Conservation (phyloP, 1,139 yeast species). For the Arxiozyma heterogenica region DNA sequence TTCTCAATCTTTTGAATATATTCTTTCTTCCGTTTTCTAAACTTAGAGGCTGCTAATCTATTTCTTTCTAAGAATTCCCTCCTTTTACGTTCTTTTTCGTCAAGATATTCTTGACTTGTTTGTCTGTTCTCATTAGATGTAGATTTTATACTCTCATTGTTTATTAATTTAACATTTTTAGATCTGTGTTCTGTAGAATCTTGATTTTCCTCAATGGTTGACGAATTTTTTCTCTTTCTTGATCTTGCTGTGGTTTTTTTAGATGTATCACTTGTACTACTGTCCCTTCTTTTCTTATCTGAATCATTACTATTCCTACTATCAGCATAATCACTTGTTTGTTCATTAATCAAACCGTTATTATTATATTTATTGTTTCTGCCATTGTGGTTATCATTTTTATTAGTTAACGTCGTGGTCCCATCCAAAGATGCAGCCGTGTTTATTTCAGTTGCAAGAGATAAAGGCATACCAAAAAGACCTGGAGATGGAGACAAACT, state of each 20-base stretch:
- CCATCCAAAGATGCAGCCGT: background rate
- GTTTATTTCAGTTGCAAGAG: background rate
- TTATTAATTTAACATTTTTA: background rate
- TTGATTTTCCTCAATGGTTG: background rate
- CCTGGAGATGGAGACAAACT: background rate
- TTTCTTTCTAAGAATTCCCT: conserved; percentile 80
- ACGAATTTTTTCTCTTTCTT: background rate
- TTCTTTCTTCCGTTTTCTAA: conserved; percentile 90
- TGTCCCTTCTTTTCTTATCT: background rate
- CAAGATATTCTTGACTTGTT: conserved; percentile 14
- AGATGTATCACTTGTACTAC: background rate
- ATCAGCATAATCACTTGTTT: background rate
- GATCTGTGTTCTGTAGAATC: background rate
- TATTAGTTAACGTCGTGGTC: background rate
- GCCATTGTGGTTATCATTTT: background rate
- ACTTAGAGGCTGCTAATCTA: conserved; percentile 90
- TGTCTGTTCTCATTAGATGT: background rate
- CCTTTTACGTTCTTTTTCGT: conserved; percentile 56
- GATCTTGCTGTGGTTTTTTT: background rate
- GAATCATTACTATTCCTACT: background rate
- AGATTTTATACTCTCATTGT: background rate
- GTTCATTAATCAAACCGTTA: background rate
- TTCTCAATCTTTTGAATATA: conserved; percentile 75
- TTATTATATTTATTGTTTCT: too few species aligned
- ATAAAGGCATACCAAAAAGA: background rate